These are phyloP conservation scores for Trichoderma asperellum DNA, from an alignment of 2,329 filamentous ascomycete species.

Conservation along the genomic window DNA sequence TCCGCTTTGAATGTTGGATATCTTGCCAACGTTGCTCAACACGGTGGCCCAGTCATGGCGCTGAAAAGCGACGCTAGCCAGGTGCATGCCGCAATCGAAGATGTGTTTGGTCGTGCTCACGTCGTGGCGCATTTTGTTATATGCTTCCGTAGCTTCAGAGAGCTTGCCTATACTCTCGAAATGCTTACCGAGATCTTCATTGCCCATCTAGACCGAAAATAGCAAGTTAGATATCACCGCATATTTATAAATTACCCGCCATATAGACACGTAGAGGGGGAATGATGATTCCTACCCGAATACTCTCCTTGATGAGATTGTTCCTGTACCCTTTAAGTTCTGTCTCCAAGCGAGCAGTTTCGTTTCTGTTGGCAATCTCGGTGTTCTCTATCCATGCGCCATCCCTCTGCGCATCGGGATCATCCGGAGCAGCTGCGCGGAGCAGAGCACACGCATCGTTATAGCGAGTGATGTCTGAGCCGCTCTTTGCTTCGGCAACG, in stretches of 20 bases:
- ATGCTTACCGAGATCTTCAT: conserved; percentile 88
- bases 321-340: conserved; percentile 95
- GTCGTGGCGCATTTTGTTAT: conserved; percentile 85
- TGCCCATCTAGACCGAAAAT: conserved; percentile 71
- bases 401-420: conserved; percentile 70
- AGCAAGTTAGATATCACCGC: background rate
- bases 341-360: conserved; percentile 76
- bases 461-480: conserved; percentile 75
- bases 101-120: conserved; percentile 84
- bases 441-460: conserved; percentile 69
- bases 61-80: conserved; percentile 76
- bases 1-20: conserved; percentile 54
- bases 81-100: conserved; percentile 76
- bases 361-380: conserved; percentile 66
- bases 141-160: conserved; percentile 73
- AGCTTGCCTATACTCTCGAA: conserved; percentile 79
- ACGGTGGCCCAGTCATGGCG: conserved; percentile 77
- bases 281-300: conserved; percentile 63
- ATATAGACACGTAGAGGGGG: background rate
- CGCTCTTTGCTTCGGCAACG: conserved; percentile 73
- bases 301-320: conserved; percentile 96
- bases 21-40: conserved; percentile 63
- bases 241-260: background rate
- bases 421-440: conserved; percentile 63
- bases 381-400: conserved; percentile 73